Evolutionary conservation across 805 yeast species (phyloP).

Genomic region (Lipomyces starkeyi): DNA sequence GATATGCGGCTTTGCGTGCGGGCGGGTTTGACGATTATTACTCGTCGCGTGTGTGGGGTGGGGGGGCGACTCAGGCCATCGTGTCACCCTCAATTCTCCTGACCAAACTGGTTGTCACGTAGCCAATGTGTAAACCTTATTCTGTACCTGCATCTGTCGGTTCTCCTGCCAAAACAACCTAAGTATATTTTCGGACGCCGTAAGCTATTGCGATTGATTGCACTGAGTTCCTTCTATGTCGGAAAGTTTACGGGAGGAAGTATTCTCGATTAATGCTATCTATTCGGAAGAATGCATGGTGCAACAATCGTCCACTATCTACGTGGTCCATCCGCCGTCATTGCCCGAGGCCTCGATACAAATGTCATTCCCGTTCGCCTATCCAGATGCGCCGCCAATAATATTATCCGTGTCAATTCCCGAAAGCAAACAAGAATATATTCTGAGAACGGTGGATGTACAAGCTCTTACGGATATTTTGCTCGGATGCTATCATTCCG

Average conservation of each 20-base stretch:
- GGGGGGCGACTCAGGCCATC: not conserved
- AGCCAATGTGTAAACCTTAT: not conserved
- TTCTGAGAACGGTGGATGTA: not conserved
- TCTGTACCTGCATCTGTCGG: not conserved
- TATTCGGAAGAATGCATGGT: constrained; percentile 65
- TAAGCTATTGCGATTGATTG: not conserved
- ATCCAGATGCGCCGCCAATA: constrained; percentile 70
- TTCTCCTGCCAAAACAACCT: not conserved
- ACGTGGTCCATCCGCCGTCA: constrained; percentile 50
- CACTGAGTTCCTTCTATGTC: constrained; percentile 16
- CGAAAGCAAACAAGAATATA: not conserved
- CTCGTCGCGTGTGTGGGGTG: too few species aligned
- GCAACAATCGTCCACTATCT: constrained; percentile 46
- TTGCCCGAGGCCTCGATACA: constrained; percentile 59
- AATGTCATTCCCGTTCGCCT: constrained; percentile 70
- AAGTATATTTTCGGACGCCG: not conserved
- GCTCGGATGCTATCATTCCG: constrained; percentile 59
- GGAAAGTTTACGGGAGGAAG: constrained; percentile 70
- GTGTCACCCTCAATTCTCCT: not conserved
- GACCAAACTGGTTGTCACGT: not conserved
- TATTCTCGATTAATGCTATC: constrained; percentile 84
- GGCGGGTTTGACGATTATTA: too few species aligned
- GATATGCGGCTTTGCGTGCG: too few species aligned
- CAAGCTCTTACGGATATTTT: constrained; percentile 51
- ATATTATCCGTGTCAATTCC: constrained; percentile 59